A percentile compares a stretch with the other conserved stretches of the same genome.
Conservation (phyloP, 768 basidiomycete species). For the Russula sp. region DNA sequence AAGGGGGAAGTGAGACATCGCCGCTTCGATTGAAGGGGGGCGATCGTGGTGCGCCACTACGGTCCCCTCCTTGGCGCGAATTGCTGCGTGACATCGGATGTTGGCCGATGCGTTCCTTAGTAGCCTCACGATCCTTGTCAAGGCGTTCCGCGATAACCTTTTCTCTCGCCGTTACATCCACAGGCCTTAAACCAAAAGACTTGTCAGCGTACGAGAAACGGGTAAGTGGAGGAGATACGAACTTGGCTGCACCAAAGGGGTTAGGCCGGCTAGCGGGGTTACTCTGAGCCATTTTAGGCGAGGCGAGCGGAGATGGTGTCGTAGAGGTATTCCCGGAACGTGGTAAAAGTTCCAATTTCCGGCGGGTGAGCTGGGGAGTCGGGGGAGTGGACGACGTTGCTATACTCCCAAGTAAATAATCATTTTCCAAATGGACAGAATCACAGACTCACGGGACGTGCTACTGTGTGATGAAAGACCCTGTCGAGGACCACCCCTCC, state of each 20-base stretch:
- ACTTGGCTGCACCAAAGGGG: constrained; percentile 88
- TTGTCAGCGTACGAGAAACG: background rate
- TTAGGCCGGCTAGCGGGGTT: constrained; percentile 41
- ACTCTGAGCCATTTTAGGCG: constrained; percentile 59
- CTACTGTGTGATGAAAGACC: constrained; percentile 34
- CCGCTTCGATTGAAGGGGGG: constrained; percentile 20
- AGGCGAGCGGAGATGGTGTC: constrained; percentile 67
- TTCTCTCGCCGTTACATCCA: constrained; percentile 75
- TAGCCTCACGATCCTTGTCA: constrained; percentile 50
- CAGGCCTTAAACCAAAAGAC: constrained; percentile 45
- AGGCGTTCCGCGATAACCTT: constrained; percentile 65
- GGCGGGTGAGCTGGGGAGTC: constrained; percentile 70
- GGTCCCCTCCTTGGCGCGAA: constrained; percentile 29
- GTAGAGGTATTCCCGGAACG: constrained; percentile 62
- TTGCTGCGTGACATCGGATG: constrained; percentile 42
- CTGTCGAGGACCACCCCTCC: constrained; percentile 50
- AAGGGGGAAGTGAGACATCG: constrained; percentile 16
- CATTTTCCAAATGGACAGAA: background rate
- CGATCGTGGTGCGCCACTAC: constrained; percentile 25
- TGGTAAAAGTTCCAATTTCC: constrained; percentile 81
- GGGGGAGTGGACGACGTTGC: constrained; percentile 70
- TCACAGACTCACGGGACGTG: constrained; percentile 51
- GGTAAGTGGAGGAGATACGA: constrained; percentile 22
- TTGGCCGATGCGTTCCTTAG: constrained; percentile 30
- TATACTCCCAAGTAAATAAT: constrained; percentile 27